phyloP scores from a whole-genome alignment of 2,329 filamentous ascomycete species.

The Colletotrichum sublineola region DNA sequence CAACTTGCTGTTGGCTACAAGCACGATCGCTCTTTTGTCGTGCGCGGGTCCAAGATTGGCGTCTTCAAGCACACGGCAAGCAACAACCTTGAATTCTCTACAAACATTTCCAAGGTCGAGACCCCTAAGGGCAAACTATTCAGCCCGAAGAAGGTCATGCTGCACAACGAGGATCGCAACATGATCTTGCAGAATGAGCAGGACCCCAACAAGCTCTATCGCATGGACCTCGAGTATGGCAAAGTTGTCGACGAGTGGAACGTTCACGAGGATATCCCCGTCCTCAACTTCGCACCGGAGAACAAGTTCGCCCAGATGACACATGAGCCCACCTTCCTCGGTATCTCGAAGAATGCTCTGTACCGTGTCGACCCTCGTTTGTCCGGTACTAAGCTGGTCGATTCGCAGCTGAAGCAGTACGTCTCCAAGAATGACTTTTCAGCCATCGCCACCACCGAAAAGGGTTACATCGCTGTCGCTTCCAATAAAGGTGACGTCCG shows the following conservation, averaged over 20 bases:
- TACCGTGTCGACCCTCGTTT: slow-evolving; percentile 95
- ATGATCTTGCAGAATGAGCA: slow-evolving; percentile 87
- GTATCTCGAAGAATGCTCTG: slow-evolving; percentile 91
- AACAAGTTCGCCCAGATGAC: slow-evolving; percentile 99
- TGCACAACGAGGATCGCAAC: slow-evolving; percentile 90
- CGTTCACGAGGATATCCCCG: slow-evolving; percentile 94
- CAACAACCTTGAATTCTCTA: slow-evolving; percentile 95
- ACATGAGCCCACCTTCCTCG: slow-evolving; percentile 92
- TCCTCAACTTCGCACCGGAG: slow-evolving; percentile 92
- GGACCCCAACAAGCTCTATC: slow-evolving; percentile 91
- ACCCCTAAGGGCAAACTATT: slow-evolving; percentile 90
- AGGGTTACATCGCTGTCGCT: slow-evolving; percentile 96
- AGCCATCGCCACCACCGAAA: slow-evolving; percentile 91
- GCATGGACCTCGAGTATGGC: slow-evolving; percentile 97
- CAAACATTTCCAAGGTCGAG: slow-evolving; percentile 95
- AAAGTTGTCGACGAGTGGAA: slow-evolving; percentile 99
- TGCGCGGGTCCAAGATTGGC: slow-evolving; percentile 96
- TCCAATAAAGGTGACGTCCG: slow-evolving; percentile 98
- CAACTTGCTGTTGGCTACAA: slow-evolving; percentile 97
- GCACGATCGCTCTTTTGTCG: slow-evolving; percentile 95
- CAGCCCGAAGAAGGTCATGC: slow-evolving; percentile 96
- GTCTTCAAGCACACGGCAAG: slow-evolving; percentile 97
- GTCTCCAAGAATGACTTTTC: slow-evolving; percentile 98
- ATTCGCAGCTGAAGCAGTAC: slow-evolving; percentile 94
- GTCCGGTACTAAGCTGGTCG: slow-evolving; percentile 91